Evolutionary conservation across 1,284 basidiomycete species (phyloP), one percentile per base, ranked within the genome.

Genomic region (Anthracocystis panici-leucophaei): DNA sequence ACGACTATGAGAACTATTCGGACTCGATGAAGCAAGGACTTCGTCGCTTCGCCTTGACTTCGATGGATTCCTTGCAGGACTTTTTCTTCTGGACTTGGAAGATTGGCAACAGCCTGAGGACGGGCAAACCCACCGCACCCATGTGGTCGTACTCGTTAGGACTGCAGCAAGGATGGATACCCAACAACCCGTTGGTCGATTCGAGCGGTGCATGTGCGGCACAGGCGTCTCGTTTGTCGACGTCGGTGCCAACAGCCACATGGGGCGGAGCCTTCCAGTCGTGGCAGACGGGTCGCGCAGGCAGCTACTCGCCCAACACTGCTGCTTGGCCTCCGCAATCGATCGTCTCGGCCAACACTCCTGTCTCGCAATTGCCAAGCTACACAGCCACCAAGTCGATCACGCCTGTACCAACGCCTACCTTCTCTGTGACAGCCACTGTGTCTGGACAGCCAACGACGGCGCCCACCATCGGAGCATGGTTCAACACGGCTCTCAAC

Each of bases 21-120:
- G 54, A 52, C 21, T 57, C 51, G 16, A 72, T 50, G 52, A 80
- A 72, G 51, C 55, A 53, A 27, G 59, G 61, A 10, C 27, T 81
- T 23, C 62, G 53, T 10, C 55, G 65, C 9, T 77, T 80, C 14
- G 75, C 79, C 0, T 54, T 75, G 27, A 71, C 79, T 5, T 59
- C 57, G 20, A 80, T 82, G 70, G 75, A 78, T 50, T 70, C 77
- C 5, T 55, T 81, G 38, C 77, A 69, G 44, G 79, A 82, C 65
- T 82, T 74, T 40, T 83, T 92, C 23, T 91, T 89, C 81, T 93
- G 92, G 92, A 90, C 92, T 9, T 93, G 92, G 91, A 92, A 92
- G 89, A 91, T 89, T 29, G 84, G 82, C 55, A 48, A 75, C 64
- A 69, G 63, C 16, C 23, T 76, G 14, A 48, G 66, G 18, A 79